Conservation (phyloP, 129 eudicot species). For the Pittosporum tobira region DNA sequence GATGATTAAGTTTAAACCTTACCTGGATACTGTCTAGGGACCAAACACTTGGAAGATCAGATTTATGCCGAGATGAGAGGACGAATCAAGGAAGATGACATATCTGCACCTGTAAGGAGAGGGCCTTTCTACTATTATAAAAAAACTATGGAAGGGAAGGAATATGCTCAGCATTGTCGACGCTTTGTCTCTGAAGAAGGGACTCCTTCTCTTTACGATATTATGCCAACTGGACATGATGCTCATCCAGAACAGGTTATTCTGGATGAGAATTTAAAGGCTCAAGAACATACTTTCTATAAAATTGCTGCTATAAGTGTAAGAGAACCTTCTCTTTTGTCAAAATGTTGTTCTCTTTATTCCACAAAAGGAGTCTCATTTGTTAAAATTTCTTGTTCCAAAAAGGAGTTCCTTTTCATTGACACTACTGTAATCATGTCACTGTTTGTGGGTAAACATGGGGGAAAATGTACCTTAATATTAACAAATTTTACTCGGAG, state of each 20-base stretch:
- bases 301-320: conserved; percentile 62
- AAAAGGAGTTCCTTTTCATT: too few relatives aligned
- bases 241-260: conserved; percentile 79
- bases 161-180: conserved; percentile 78
- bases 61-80: conserved; percentile 77
- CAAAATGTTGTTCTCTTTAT: not conserved
- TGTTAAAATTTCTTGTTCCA: too few relatives aligned
- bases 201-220: conserved; percentile 53
- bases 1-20: not conserved
- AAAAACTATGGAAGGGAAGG: conserved; percentile 79
- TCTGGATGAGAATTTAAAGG: conserved; percentile 74
- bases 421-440: too few relatives aligned
- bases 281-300: conserved; percentile 64
- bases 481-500: too few relatives aligned
- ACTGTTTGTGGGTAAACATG: too few relatives aligned
- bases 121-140: conserved; percentile 77
- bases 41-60: conserved; percentile 63
- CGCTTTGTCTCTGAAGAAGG: conserved; percentile 36
- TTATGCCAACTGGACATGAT: conserved; percentile 79
- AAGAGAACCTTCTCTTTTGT: conserved; percentile 15
- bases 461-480: too few relatives aligned
- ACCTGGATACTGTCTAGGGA: conserved; percentile 39
- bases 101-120: conserved; percentile 65
- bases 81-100: conserved; percentile 83
- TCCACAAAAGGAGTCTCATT: too few relatives aligned